These are phyloP conservation scores for Neospermospora avenae DNA, from an alignment of 2,329 filamentous ascomycete genomes.

Conservation along the genomic window DNA sequence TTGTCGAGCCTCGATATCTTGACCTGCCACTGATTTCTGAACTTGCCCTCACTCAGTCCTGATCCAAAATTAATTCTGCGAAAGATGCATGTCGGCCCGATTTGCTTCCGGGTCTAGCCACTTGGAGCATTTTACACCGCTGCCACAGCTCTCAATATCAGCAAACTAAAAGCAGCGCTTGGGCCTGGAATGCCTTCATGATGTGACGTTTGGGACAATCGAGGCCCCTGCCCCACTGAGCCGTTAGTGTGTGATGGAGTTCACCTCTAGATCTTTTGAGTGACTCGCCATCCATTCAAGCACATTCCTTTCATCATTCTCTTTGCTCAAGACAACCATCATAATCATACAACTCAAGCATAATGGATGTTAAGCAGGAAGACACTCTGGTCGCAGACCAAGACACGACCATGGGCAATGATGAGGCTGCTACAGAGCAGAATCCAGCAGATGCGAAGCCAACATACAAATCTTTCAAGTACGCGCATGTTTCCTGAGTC, in stretches of 20 bases:
- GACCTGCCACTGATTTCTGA: neutral
- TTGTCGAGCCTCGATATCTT: neutral
- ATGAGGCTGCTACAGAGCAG: constrained; percentile 7
- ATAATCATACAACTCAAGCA: neutral
- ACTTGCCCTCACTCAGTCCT: neutral
- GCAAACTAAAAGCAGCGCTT: neutral
- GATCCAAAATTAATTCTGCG: constrained; percentile 10
- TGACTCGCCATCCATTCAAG: neutral
- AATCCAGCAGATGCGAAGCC: constrained; percentile 29
- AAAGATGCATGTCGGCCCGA: neutral
- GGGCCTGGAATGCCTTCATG: constrained; percentile 1
- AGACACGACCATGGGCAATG: constrained; percentile 18
- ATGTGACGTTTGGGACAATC: neutral
- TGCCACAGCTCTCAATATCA: neutral
- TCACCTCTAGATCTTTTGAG: neutral
- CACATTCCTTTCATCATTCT: too few relatives aligned
- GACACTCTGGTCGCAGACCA: constrained; percentile 11
- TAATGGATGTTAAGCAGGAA: constrained; percentile 16
- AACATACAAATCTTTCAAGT: constrained; percentile 40
- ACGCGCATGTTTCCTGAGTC: constrained; percentile 26
- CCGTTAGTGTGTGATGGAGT: neutral
- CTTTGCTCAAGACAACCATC: too few relatives aligned
- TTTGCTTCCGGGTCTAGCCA: neutral
- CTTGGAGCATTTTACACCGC: neutral
- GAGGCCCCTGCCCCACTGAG: too few relatives aligned